Evolutionary conservation across 2,329 filamentous ascomycete species (phyloP).

Genomic region (Emmonsiellopsis sp.): DNA sequence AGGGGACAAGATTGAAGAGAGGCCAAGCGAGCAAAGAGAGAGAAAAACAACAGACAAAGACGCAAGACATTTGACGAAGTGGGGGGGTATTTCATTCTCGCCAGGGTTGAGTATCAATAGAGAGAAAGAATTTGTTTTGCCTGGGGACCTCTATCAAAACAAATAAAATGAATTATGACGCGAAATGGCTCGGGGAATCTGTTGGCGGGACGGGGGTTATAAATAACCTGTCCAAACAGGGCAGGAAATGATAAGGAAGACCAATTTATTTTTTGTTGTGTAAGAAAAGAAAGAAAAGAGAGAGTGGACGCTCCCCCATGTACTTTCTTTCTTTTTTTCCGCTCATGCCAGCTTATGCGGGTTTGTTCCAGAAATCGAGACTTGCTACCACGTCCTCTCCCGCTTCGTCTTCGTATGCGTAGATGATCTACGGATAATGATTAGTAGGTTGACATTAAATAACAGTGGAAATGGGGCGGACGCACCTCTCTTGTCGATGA

Average conservation of each 20-base stretch:
- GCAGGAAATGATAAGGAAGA: too few relatives aligned
- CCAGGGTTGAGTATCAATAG: not conserved
- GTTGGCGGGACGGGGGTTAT: too few relatives aligned
- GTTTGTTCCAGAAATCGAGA: conserved; percentile 86
- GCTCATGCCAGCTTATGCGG: conserved; percentile 7
- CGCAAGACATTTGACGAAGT: not conserved
- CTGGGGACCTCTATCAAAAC: too few relatives aligned
- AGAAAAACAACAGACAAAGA: not conserved
- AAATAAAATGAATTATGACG: too few relatives aligned
- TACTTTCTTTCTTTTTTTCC: not conserved
- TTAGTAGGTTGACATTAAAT: conserved; percentile 3
- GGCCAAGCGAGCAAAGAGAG: not conserved
- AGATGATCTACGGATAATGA: conserved; percentile 63
- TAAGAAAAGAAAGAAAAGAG: conserved; percentile 1
- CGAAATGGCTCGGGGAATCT: too few relatives aligned
- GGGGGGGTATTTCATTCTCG: not conserved
- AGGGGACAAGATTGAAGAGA: not conserved
- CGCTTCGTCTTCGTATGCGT: conserved; percentile 91
- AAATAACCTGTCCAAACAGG: too few relatives aligned
- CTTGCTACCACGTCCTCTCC: conserved; percentile 91
- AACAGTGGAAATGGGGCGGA: not conserved
- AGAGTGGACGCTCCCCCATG: not conserved
- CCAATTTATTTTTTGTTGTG: not conserved
- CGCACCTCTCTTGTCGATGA: conserved; percentile 90
- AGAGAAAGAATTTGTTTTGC: not conserved